phyloP scores from a whole-genome alignment of 768 basidiomycete genomes.

The Amanita rubescens region DNA sequence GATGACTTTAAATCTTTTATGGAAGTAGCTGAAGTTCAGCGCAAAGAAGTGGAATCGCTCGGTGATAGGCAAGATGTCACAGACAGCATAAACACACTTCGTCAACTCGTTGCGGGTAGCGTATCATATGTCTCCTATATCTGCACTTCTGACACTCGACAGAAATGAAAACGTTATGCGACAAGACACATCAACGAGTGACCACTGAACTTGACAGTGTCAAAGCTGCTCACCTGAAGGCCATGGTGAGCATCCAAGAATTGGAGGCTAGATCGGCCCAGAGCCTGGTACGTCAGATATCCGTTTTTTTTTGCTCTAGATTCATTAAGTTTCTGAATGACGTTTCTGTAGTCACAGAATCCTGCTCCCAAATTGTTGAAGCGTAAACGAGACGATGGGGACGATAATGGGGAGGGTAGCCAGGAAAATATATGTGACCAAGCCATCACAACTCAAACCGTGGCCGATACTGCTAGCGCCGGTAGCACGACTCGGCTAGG shows the following conservation, averaged over 20 bases:
- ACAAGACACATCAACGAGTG: slow-evolving; percentile 38
- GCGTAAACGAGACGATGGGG: slow-evolving; percentile 51
- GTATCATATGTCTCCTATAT: not conserved
- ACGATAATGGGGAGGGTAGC: slow-evolving; percentile 14
- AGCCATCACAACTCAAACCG: not conserved
- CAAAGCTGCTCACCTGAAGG: slow-evolving; percentile 25
- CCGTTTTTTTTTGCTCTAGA: not conserved
- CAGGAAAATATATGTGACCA: not conserved
- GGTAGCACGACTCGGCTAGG: slow-evolving; percentile 3
- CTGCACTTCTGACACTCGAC: slow-evolving; percentile 1
- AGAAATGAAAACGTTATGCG: slow-evolving; percentile 42
- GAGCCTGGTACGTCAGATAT: not conserved
- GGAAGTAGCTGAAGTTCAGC: slow-evolving; percentile 1
- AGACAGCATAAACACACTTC: slow-evolving; percentile 28
- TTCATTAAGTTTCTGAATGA: slow-evolving; percentile 18
- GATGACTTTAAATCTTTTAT: not conserved
- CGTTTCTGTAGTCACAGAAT: slow-evolving; percentile 6
- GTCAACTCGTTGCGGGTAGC: slow-evolving; percentile 36
- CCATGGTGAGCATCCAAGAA: not conserved
- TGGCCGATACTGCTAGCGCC: slow-evolving; percentile 8
- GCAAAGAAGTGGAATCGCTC: not conserved
- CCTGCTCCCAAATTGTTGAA: slow-evolving; percentile 40
- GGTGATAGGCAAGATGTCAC: slow-evolving; percentile 20
- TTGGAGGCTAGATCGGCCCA: not conserved
- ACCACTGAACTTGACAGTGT: slow-evolving; percentile 38